Base-by-base conservation (phyloP, 148 eudicot genomes). In the Camellia granthamiana region DNA sequence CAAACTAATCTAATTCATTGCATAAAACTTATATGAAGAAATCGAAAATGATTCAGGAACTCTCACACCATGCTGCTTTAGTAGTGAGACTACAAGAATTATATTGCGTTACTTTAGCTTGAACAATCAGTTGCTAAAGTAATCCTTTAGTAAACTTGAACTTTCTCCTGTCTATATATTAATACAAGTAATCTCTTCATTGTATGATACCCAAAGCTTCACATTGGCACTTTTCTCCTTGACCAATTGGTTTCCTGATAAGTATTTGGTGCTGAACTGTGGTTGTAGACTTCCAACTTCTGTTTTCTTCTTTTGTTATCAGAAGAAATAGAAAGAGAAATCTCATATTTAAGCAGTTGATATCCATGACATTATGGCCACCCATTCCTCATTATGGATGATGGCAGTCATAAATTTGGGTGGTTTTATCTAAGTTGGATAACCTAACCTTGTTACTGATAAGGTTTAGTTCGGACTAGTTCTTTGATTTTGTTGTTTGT, bases 61-160 rank as follows among this genome's bases (percentile, higher is more conserved):
- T 30, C 38, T 30, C 38, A 30, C 38, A 30, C 38, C 38, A 1
- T 30, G 38, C 38, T 30, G 38, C 38, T 30, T 30, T 30, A 30
- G 38, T 30, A 30, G 38, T 30, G 23, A 30, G 41, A 63, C 67
- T 63, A n/a, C 13, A 19, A 63, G 9, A 63, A 7, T 59, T 63
- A 63, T 21, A 9, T 63, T 21, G 30, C 30, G 18, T 63, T 63
- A 23, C 38, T 59, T 10, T 63, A 19, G 67, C 41, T 49, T 49
- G 52, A 7, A 63, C 10, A 63, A 21, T 19, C 38, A 63, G 11
- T 21, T 21, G 6, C 13, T 49, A 49, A 49, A 49, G 52, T 46
- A 51, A 70, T 46, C 38, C 74, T 70, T 46, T 18, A 46, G 38
- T 69, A 44, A 30, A 69, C 73, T 69, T 69, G 54, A 43, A 46